Base-by-base conservation (phyloP, 305 asterid genomes). In the Fraxinus xanthoxyloides region DNA sequence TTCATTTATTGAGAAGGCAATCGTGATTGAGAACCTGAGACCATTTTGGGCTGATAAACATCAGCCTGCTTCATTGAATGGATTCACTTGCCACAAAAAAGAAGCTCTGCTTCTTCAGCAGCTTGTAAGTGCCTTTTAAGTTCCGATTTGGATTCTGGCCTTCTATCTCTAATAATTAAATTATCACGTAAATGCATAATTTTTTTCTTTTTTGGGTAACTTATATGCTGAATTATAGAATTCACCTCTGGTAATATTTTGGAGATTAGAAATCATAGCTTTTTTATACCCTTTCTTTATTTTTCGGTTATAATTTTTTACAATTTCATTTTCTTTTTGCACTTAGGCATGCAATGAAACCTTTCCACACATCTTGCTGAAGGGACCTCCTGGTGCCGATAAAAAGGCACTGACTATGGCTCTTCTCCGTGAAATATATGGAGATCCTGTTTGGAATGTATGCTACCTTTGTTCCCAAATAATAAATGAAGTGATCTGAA, bases 31-130 rank as follows among this genome's bases (percentile, higher is more conserved):
- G 89, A 92, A 88, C 89, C 84, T 93, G 82, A 87, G 94, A 75
- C 92, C 87, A 32, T 85, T 94, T 82, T 94, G 97, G 98, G 95
- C 98, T 26, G 97, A 94, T 70, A 93, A 91, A 82, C 88, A 94
- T 82, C 97, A 86, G 81, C 97, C 97, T 40, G 77, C 83, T 81
- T 88, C 93, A 0, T 83, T 94, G 84, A 72, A 46, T 19, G 94
- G 87, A 56, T 93, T 93, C 86, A 87, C 89, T 80, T 94, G 93
- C 86, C 94, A 92, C 87, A 91, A 89, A 85, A 88, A 90, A 82
- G 93, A 92, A 86, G 97, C 98, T 84, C 74, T 77, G 79, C 88
- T 83, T 77, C 94, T 94, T n/a, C 91, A 82, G 79, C 88, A 90
- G 67, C 89, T 94, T 74, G 97, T 94, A 84, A 89, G 90, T 80